Base-by-base conservation (phyloP, 495 filamentous ascomycete genomes). In the Annulohypoxylon maeteangense region DNA sequence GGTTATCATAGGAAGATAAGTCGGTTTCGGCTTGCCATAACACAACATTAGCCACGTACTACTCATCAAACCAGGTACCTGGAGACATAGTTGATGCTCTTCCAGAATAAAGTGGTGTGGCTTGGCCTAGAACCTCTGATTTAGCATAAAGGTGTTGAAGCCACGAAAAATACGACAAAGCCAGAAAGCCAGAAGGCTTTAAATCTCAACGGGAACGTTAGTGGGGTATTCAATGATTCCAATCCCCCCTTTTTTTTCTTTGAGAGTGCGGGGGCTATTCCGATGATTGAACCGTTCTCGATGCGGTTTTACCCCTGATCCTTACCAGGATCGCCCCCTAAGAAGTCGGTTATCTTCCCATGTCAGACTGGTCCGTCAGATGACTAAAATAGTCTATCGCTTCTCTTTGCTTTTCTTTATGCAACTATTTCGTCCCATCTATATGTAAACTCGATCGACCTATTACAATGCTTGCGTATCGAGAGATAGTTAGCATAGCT, bases 321-420 rank as follows among this genome's bases (percentile, higher is more conserved):
- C 65, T 65, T 73, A 65, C 65, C 54, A 45, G 65, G 70, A 73
- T 73, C 70, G 70, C 23, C 50, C 32, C 67, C 47, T 59, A 73
- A 69, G 70, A 73, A 63, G 27, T 68, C 65, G 70, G 65, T 62
- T 73, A 73, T 73, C 70, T 68, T 22, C 65, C 70, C 65, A 65
- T 73, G 65, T 68, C 65, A 68, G 45, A 59, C 20, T 45, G 58
- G 14, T 29, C 32, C 36, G 51, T 68, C 58, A 67, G 64, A 67
- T 61, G 68, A 71, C 62, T 54, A 62, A 58, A 63, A 53, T 68
- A 68, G 47, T 42, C 36, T 54, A 58, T 57, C 47, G 8, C 22
- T 36, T 38, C 20, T 53, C 36, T 63, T 48, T 59, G 53, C n/a
- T 31, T 71, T 62, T 63, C 54, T 12, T 44, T 54, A 63, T 63